Evolutionary conservation across 306 rosid species (phyloP).

Genomic region (Begonia peltatifolia): DNA sequence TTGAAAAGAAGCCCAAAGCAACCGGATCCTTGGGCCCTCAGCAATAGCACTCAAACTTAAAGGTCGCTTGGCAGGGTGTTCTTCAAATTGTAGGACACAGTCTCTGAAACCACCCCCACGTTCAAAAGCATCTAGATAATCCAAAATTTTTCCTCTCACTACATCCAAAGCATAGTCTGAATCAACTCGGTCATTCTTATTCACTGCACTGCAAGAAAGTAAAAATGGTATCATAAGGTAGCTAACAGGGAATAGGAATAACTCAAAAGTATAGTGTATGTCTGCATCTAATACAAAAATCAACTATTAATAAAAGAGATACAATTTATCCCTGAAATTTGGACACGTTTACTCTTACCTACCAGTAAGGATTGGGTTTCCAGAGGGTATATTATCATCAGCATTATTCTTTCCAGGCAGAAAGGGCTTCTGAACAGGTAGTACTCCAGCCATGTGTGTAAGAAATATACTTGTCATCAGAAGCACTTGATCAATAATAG

Average conservation of each 20-base stretch:
- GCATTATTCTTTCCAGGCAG: conserved; percentile 29
- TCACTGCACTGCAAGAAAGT: conserved; percentile 35
- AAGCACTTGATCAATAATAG: conserved; percentile 67
- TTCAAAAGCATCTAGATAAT: conserved; percentile 54
- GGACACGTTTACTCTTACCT: conserved; percentile 83
- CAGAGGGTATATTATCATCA: conserved; percentile 21
- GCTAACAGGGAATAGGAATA: conserved; percentile 8
- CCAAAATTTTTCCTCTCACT: conserved; percentile 57
- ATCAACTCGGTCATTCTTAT: conserved; percentile 25
- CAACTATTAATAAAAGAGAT: neutral
- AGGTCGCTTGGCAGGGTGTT: conserved; percentile 27
- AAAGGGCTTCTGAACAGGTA: conserved; percentile 41
- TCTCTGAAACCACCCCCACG: conserved; percentile 32
- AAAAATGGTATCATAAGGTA: conserved; percentile 9
- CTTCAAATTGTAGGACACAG: conserved; percentile 24
- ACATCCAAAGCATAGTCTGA: conserved; percentile 40
- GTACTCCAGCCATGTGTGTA: conserved; percentile 74
- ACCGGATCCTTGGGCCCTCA: conserved; percentile 70
- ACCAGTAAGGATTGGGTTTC: conserved; percentile 61
- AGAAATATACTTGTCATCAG: conserved; percentile 76
- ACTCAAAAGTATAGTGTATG: conserved; percentile 6
- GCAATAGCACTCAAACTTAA: conserved; percentile 76
- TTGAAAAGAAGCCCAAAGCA: conserved; percentile 74
- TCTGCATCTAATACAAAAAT: neutral
- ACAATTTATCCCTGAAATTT: conserved; percentile 12